phyloP scores from a whole-genome alignment of 2,329 filamentous ascomycete genomes.

The Purpureocillium lavendulum region DNA sequence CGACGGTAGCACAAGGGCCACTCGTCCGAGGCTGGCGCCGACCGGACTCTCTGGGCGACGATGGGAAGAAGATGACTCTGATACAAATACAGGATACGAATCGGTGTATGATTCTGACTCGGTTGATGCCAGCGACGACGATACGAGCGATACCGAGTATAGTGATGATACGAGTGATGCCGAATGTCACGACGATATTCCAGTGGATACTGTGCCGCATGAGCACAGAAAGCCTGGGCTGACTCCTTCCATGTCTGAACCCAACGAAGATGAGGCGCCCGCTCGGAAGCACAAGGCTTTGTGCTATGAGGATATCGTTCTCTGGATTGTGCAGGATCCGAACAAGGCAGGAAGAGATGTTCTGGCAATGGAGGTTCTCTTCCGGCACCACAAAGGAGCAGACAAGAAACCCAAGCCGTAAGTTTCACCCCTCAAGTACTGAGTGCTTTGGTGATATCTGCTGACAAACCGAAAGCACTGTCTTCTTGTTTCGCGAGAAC shows the following conservation, averaged over 20 bases:
- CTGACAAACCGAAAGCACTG: background rate
- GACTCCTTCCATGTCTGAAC: background rate
- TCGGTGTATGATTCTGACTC: conserved; percentile 1
- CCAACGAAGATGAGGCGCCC: background rate
- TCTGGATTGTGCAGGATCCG: conserved; percentile 5
- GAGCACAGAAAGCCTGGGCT: background rate
- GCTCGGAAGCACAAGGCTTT: conserved; percentile 4
- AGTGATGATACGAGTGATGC: conserved; percentile 1
- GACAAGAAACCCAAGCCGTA: conserved; percentile 6
- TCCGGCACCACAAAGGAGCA: conserved; percentile 5
- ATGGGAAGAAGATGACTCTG: no score
- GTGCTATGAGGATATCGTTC: conserved; percentile 6
- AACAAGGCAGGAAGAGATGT: conserved; percentile 4
- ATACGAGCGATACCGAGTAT: conserved; percentile 3
- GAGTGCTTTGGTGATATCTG: no score
- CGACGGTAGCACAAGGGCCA: no score
- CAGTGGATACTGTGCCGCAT: no score
- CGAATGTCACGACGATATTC: background rate
- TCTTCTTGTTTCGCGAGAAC: conserved; percentile 7
- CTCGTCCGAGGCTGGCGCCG: no score
- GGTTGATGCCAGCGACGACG: background rate
- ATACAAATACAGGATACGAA: background rate
- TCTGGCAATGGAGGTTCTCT: conserved; percentile 7
- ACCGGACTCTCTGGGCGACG: no score
- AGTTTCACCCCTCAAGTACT: background rate